Base-by-base conservation (phyloP, 2,329 filamentous ascomycete genomes). In the Nemania sp. region DNA sequence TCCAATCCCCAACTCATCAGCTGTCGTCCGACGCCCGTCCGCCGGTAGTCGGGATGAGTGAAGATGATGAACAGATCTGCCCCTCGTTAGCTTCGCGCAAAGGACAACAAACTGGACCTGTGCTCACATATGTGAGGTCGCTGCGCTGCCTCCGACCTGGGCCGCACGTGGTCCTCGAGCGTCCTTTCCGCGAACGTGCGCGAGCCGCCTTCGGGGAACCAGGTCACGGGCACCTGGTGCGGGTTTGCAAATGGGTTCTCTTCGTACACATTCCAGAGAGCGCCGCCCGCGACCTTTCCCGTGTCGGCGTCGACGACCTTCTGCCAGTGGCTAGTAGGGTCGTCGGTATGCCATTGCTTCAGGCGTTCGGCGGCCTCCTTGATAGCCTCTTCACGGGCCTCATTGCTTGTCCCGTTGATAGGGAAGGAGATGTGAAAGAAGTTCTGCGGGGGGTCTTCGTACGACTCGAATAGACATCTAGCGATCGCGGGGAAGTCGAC, bases 391-490 rank as follows among this genome's bases (percentile, higher is more conserved):
- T 72, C 66, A 4, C 64, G 65, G 9, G 65, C 64, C 29, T 68
- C 53, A 3, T 57, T 37, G 3, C 48, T 53, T 1, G 13, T 34
- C 2, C 69, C 68, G 12, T 70, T 62, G 13, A 65, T 70, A 2
- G 4, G 72, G 42, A 71, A 72, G 49, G 66, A 70, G 13, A 62
- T 54, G 20, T 72, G 68, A 10, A 72, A 64, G 53, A 73, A 68
- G 15, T 61, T 65, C 35, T 71, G 69, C 3, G 57, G 67, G 2
- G 69, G 68, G 6, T 66, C 39, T 50, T 73, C 69, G 29, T 71
- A 67, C 3, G 68, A 63, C 10, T 71, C 67, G 18, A 69, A 68
- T 37, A 71, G 17, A 37, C 68, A 65, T 25, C 66, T 47, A 2
- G 67, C 57, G 12, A 69, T 35, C 1, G 39, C 62, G 1, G 62